phyloP scores from a whole-genome alignment of 192 early-diverging fungal species.

The Coemansia sp. region DNA sequence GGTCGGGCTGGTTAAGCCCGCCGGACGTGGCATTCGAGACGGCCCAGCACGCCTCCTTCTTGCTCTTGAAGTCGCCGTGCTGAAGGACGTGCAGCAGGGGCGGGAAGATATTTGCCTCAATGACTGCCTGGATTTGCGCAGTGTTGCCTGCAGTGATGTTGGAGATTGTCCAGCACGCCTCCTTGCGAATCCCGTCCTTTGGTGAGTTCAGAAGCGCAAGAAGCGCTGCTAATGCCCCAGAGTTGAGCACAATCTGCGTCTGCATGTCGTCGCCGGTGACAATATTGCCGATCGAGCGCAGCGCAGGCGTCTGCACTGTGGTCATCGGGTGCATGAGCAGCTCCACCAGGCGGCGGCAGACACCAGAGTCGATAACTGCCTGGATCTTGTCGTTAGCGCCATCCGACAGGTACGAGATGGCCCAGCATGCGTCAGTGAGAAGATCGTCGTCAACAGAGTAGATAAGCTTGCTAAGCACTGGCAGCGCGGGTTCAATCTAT shows the following conservation, averaged over 20 bases:
- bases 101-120: slow-evolving; percentile 93
- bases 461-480: slow-evolving; percentile 87
- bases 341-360: slow-evolving; percentile 92
- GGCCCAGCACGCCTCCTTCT: slow-evolving; percentile 99
- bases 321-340: slow-evolving; percentile 85
- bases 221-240: slow-evolving; percentile 81
- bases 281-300: slow-evolving; percentile 98
- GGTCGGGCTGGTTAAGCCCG: slow-evolving; percentile 83
- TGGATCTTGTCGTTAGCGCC: slow-evolving; percentile 97
- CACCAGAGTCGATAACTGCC: slow-evolving; percentile 93
- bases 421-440: slow-evolving; percentile 99
- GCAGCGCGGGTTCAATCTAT: slow-evolving; percentile 84
- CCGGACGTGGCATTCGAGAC: slow-evolving; percentile 98
- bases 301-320: slow-evolving; percentile 93
- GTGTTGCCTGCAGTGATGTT: slow-evolving; percentile 98
- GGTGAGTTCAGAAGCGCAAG: slow-evolving; percentile 78
- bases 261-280: slow-evolving; percentile 98
- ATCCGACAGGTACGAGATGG: slow-evolving; percentile 98
- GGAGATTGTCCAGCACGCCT: slow-evolving; percentile 99
- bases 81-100: slow-evolving; percentile 84
- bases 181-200: slow-evolving; percentile 96
- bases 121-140: slow-evolving; percentile 90
- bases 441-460: slow-evolving; percentile 92
- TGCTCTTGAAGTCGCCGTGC: slow-evolving; percentile 95
- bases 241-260: slow-evolving; percentile 94